Conservation (phyloP, 768 basidiomycete species). For the Hericium alpestre region DNA sequence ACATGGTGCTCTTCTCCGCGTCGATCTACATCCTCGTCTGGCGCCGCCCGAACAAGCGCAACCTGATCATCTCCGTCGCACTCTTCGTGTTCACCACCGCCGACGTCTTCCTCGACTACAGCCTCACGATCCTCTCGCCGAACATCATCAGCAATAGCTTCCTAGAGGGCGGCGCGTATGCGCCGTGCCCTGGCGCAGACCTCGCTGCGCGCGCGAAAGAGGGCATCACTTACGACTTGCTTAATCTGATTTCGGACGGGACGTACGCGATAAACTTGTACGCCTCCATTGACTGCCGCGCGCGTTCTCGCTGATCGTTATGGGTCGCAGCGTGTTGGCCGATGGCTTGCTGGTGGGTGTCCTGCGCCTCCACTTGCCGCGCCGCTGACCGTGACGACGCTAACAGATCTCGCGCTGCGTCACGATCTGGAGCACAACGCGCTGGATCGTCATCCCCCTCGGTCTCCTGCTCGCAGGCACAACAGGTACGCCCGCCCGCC, state of each 20-base stretch:
- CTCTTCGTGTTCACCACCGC: background rate
- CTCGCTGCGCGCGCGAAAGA: background rate
- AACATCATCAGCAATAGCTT: background rate
- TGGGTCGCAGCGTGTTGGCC: background rate
- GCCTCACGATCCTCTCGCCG: background rate
- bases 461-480: background rate
- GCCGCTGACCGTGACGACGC: background rate
- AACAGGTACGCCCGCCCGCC: background rate
- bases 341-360: background rate
- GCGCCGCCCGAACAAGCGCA: background rate
- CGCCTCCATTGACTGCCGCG: background rate
- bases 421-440: background rate
- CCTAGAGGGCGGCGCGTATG: background rate
- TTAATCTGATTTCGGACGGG: background rate
- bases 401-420: background rate
- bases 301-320: background rate
- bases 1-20: background rate
- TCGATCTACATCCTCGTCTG: background rate
- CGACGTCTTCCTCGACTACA: background rate
- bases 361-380: background rate
- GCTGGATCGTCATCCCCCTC: background rate
- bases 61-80: background rate
- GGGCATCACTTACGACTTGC: background rate
- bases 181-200: background rate
- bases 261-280: background rate